Base-by-base conservation (phyloP, 2,329 filamentous ascomycete species). In the Trichoderma atrobrunneum region DNA sequence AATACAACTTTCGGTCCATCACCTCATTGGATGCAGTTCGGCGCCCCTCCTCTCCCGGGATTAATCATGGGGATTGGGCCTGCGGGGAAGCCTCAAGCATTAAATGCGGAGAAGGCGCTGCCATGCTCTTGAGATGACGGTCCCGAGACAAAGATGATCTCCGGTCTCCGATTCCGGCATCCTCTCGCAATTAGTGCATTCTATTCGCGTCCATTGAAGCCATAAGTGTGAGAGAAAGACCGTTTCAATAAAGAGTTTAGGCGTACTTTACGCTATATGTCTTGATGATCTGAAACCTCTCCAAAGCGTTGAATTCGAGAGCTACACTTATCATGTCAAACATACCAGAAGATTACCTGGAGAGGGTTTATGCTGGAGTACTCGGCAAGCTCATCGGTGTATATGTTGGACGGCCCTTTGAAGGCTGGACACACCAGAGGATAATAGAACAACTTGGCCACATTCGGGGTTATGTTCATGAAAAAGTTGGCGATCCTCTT, bases 331-430 rank as follows among this genome's bases (percentile, higher is more conserved):
- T 12, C 1, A 69, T 61, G 56, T 51, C 66, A 51, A 5, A 24
- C 21, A 57, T 51, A 21, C 56, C 72, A n/a, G 8, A 36, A 36
- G 77, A 81, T 51, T 81, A 82, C 67, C 76, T 81, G 1, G 75
- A 81, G 26, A 78, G 76, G 12, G 79, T 81, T 28, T 82, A 82
- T 71, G 80, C 80, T n/a, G 81, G 80, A 30, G 80, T 82, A 5
- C 77, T 82, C 7, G 81, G 81, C 1, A 82, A 82, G 72, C 75
- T 82, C 14, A 79, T 82, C 30, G 80, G 81, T 21, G 81, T 82
- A 8, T 82, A 82, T 68, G 70, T 82, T 16, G 81, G 81, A 28
- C 78, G 81, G 0, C 81, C 81, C 0, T 80, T 82, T 48, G 80
- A 82, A 71, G 77, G 77, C 54, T 82, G 81, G 81, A 81, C 80